These are phyloP conservation scores for Malassezia sp. DNA, from an alignment of 1,284 basidiomycete genomes.

Conservation along the genomic window DNA sequence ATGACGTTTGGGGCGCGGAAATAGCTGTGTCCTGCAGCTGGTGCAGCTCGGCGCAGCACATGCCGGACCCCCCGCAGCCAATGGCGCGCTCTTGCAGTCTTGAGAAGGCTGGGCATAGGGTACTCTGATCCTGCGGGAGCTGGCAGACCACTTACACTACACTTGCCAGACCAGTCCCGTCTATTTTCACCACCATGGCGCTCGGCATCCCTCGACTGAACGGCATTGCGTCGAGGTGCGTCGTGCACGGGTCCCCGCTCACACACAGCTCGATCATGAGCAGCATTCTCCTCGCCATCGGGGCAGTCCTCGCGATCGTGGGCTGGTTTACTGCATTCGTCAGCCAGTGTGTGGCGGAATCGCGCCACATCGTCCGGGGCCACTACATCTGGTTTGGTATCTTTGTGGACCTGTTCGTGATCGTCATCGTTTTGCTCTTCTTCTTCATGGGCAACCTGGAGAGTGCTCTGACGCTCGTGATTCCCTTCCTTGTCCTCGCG, in stretches of 20 bases:
- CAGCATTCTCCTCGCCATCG: not conserved
- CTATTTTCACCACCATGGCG: not conserved
- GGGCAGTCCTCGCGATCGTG: slow-evolving; percentile 58
- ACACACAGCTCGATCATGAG: not conserved
- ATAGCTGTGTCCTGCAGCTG: too few relatives aligned
- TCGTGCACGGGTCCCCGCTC: not conserved
- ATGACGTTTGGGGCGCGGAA: too few relatives aligned
- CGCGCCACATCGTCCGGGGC: slow-evolving; percentile 52
- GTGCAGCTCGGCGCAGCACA: too few relatives aligned
- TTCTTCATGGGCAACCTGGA: not conserved
- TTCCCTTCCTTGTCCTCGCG: slow-evolving; percentile 63
- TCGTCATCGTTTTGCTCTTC: not conserved
- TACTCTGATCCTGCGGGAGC: too few relatives aligned
- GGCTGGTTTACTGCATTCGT: slow-evolving; percentile 91
- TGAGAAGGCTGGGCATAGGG: too few relatives aligned
- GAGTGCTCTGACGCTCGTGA: too few relatives aligned
- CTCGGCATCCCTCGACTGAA: slow-evolving; percentile 1
- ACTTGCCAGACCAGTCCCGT: too few relatives aligned
- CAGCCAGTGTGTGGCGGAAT: slow-evolving; percentile 50
- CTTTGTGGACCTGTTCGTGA: slow-evolving; percentile 9
- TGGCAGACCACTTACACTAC: too few relatives aligned
- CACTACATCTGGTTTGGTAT: slow-evolving; percentile 76
- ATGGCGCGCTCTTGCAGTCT: too few relatives aligned
- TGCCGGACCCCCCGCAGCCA: too few relatives aligned
- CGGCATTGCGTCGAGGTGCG: not conserved